phyloP scores from a whole-genome alignment of 78 protist genomes.

The Speleostelium caveatum region DNA sequence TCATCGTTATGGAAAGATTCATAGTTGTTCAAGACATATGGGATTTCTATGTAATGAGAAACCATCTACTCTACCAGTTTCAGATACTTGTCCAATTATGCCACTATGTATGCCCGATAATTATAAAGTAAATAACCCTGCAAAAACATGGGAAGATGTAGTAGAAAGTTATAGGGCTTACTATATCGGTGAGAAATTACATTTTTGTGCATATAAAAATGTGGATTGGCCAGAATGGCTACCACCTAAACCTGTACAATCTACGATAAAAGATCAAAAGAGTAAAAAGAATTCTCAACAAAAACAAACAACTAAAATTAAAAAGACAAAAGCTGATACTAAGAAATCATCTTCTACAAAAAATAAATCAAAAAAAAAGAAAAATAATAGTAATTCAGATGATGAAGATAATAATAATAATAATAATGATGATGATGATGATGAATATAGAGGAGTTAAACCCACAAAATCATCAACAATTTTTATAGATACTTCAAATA shows the following conservation, averaged over 20 bases:
- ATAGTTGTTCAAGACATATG: neutral
- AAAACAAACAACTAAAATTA: too few species aligned
- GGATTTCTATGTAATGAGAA: constrained; percentile 10
- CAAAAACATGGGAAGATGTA: constrained; percentile 15
- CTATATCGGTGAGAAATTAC: constrained; percentile 28
- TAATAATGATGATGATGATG: neutral
- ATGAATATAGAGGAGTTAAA: neutral
- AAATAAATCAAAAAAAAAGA: neutral
- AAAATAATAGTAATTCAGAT: neutral
- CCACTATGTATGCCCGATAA: constrained; percentile 41
- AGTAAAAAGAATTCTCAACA: too few species aligned
- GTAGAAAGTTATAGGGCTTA: constrained; percentile 25
- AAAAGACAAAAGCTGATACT: neutral
- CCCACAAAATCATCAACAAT: neutral
- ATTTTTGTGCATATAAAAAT: constrained; percentile 22
- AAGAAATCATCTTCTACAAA: neutral
- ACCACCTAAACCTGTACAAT: constrained; percentile 8
- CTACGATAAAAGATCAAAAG: too few species aligned
- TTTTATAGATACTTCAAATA: neutral
- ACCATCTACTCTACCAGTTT: neutral
- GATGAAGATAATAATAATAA: neutral
- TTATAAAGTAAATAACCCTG: constrained; percentile 22
- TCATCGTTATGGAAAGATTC: constrained; percentile 8
- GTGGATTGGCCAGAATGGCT: constrained; percentile 54
- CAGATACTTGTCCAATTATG: constrained; percentile 2